Percentiles rank a stretch among this genome's conserved stretches.
Evolutionary conservation across 2,329 filamentous ascomycete genomes (phyloP).

Genomic region (Bimuria novae-zelandiae): DNA sequence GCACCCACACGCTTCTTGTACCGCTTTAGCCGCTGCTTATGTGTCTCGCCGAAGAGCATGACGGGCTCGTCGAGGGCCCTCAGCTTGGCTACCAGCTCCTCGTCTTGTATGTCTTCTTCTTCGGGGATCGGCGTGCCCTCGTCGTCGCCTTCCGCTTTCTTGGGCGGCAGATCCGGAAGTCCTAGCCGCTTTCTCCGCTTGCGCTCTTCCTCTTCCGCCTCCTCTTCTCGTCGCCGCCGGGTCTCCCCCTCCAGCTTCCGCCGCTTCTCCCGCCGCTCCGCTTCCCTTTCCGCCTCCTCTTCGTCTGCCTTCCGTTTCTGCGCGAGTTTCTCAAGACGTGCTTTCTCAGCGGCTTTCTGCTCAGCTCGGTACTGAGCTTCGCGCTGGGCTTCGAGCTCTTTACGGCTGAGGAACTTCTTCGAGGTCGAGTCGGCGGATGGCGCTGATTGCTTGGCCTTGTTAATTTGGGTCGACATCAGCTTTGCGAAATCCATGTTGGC

Average conservation of each 20-base stretch:
- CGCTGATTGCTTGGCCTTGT: conserved; percentile 69
- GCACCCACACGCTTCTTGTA: conserved; percentile 66
- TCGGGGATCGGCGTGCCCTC: conserved; percentile 46
- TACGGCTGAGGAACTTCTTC: conserved; percentile 79
- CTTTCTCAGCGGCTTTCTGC: conserved; percentile 73
- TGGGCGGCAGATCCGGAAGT: conserved; percentile 70
- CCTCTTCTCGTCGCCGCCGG: conserved; percentile 68
- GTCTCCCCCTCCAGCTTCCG: conserved; percentile 81
- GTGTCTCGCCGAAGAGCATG: conserved; percentile 79
- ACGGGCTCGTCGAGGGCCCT: conserved; percentile 74
- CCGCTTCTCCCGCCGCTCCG: conserved; percentile 79
- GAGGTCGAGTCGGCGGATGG: conserved; percentile 37
- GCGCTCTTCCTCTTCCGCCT: conserved; percentile 74
- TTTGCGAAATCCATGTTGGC: conserved; percentile 87
- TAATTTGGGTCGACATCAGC: conserved; percentile 90
- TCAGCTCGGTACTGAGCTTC: conserved; percentile 80
- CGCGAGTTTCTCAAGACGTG: conserved; percentile 69
- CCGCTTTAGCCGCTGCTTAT: conserved; percentile 69
- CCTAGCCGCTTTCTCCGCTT: conserved; percentile 76
- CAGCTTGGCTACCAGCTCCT: conserved; percentile 70
- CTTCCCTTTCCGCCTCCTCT: conserved; percentile 73
- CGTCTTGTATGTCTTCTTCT: conserved; percentile 70
- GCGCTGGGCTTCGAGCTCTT: conserved; percentile 83
- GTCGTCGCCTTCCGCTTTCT: conserved; percentile 53
- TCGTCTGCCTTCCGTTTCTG: conserved; percentile 91